Percentiles rank a stretch among this genome's conserved stretches.
Evolutionary conservation across 2,329 filamentous ascomycete genomes (phyloP).

Genomic region (Colletotrichum sp.): DNA sequence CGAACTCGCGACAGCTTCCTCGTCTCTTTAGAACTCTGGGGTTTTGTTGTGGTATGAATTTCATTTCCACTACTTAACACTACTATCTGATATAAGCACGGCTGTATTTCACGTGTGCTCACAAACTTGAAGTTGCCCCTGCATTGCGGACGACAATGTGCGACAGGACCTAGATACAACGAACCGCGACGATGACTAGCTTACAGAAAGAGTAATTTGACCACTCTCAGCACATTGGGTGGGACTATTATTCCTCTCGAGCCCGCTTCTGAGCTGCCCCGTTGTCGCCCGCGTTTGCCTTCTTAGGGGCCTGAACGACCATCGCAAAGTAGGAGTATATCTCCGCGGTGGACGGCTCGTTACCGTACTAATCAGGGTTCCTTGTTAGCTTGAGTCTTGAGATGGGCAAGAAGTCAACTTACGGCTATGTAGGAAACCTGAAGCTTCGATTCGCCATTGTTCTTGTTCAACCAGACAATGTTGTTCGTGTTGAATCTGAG

Average conservation of each 20-base stretch:
- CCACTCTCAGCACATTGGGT: no score
- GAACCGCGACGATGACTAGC: no score
- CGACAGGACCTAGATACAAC: no score
- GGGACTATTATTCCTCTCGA: background rate
- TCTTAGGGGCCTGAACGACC: background rate
- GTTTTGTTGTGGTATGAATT: no score
- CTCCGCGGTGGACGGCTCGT: background rate
- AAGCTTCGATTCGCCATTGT: background rate
- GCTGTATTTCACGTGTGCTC: no score
- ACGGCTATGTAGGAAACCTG: background rate
- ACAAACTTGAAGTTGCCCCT: no score
- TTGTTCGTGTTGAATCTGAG: background rate
- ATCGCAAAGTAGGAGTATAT: background rate
- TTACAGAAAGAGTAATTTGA: no score
- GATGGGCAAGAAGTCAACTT: background rate
- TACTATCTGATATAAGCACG: no score
- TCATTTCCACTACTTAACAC: no score
- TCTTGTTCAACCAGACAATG: background rate
- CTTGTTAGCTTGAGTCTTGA: background rate
- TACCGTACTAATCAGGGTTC: background rate
- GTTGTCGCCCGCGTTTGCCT: background rate
- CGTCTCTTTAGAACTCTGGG: no score
- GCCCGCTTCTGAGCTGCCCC: background rate
- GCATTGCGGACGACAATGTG: no score
- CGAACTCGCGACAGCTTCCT: no score